phyloP scores from a whole-genome alignment of 139 green algal species.

The Yamagishiella unicocca region DNA sequence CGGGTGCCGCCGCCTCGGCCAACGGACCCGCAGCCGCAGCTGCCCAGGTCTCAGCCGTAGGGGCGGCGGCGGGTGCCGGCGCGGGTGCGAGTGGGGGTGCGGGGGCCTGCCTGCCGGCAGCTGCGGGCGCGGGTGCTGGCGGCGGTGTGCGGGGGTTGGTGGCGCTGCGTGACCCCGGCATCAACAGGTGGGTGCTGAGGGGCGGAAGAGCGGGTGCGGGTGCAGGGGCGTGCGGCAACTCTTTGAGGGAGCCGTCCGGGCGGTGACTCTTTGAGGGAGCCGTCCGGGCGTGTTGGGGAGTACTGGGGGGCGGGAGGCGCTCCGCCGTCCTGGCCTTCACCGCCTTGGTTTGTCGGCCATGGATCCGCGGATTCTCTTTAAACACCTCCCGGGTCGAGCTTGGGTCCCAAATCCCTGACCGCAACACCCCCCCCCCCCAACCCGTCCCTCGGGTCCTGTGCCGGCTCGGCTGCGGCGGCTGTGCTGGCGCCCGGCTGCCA shows the following conservation, averaged over 20 bases:
- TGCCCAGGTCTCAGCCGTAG: not conserved
- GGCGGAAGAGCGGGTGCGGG: too few species aligned
- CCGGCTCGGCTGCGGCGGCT: not conserved
- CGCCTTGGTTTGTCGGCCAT: too few species aligned
- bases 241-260: too few species aligned
- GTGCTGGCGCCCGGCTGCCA: not conserved
- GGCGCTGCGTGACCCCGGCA: conserved; percentile 46
- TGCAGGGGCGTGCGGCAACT: too few species aligned
- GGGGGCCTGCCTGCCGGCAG: not conserved
- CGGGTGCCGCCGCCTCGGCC: not conserved
- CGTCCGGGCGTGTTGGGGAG: too few species aligned
- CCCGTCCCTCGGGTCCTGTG: not conserved
- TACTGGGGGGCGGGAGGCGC: too few species aligned
- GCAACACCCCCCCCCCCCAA: too few species aligned
- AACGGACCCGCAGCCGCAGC: not conserved
- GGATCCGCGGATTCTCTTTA: too few species aligned
- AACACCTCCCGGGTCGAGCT: too few species aligned
- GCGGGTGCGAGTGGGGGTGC: not conserved
- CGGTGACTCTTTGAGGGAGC: too few species aligned
- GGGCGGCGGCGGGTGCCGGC: not conserved
- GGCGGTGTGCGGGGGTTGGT: not conserved
- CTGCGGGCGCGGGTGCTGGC: not conserved
- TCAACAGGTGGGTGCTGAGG: conserved; percentile 35
- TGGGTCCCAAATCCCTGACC: too few species aligned
- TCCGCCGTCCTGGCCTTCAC: too few species aligned